Evolutionary conservation across 306 rosid species (phyloP).

Genomic region (Casuarina equisetifolia): DNA sequence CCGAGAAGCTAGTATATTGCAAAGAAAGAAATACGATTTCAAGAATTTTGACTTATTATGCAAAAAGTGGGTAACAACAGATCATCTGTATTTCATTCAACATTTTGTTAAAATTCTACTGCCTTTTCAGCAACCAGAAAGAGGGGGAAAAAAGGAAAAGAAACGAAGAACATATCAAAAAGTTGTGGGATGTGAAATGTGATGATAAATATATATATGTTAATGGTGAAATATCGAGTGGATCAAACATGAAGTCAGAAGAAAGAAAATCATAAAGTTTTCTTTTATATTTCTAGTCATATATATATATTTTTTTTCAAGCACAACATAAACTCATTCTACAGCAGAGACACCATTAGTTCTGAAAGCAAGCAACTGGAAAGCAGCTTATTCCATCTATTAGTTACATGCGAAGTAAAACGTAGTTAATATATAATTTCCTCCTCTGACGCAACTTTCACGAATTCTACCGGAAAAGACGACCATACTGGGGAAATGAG

Average conservation of each 20-base stretch:
- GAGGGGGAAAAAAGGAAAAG: background rate
- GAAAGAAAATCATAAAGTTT: background rate
- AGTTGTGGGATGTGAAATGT: too few relatives aligned
- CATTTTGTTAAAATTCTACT: background rate
- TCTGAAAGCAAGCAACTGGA: background rate
- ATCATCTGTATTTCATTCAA: too few relatives aligned
- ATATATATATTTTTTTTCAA: too few relatives aligned
- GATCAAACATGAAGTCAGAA: background rate
- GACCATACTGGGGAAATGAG: background rate
- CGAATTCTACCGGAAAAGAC: background rate
- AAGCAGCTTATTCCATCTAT: background rate
- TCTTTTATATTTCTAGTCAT: background rate
- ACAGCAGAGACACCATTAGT: background rate
- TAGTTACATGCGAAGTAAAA: background rate
- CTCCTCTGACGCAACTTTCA: background rate
- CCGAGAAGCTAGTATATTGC: too few relatives aligned
- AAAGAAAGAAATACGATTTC: too few relatives aligned
- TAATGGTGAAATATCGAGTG: background rate
- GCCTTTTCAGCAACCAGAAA: background rate
- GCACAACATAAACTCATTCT: background rate
- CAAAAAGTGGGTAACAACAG: too few relatives aligned
- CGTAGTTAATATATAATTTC: too few relatives aligned
- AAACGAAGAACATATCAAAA: too few relatives aligned
- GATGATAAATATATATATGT: background rate
- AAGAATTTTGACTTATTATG: too few relatives aligned